Conservation (phyloP, 306 rosid species). For the Echinosophora koreensis region DNA sequence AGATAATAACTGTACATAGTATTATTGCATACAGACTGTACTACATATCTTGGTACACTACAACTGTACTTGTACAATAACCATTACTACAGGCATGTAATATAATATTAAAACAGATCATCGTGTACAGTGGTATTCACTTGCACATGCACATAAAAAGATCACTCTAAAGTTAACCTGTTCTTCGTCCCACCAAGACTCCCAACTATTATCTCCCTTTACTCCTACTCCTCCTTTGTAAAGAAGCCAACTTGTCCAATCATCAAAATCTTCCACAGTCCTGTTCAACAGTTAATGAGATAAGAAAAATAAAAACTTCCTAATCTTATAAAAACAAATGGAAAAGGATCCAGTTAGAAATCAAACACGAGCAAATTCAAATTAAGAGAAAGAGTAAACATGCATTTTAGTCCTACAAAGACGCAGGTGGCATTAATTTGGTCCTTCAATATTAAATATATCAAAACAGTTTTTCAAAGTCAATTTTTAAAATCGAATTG, state of each 20-base stretch:
- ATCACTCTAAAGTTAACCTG: slow-evolving; percentile 62
- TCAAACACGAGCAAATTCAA: slow-evolving; percentile 4
- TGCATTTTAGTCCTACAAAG: not conserved
- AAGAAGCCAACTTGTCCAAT: slow-evolving; percentile 98
- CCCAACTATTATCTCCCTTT: slow-evolving; percentile 98
- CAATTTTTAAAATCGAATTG: not conserved
- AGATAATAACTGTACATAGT: not conserved
- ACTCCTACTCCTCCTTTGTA: slow-evolving; percentile 98
- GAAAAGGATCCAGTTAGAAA: not conserved
- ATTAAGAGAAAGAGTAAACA: not conserved
- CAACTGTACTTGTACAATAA: not conserved
- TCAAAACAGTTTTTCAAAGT: slow-evolving; percentile 3
- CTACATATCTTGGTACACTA: not conserved
- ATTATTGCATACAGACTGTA: not conserved
- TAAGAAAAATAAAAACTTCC: slow-evolving; percentile 24
- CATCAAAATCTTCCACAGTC: slow-evolving; percentile 99
- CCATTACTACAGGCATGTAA: not conserved
- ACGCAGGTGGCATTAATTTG: not conserved
- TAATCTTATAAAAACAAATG: not conserved
- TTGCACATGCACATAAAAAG: not conserved
- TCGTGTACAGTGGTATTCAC: not conserved
- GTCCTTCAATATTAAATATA: slow-evolving; percentile 21
- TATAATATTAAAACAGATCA: not conserved
- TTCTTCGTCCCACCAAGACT: slow-evolving; percentile 99
- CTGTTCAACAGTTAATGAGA: slow-evolving; percentile 58